Base-by-base conservation (phyloP, 805 yeast species). In the Teunomyces barrocoloradensis region DNA sequence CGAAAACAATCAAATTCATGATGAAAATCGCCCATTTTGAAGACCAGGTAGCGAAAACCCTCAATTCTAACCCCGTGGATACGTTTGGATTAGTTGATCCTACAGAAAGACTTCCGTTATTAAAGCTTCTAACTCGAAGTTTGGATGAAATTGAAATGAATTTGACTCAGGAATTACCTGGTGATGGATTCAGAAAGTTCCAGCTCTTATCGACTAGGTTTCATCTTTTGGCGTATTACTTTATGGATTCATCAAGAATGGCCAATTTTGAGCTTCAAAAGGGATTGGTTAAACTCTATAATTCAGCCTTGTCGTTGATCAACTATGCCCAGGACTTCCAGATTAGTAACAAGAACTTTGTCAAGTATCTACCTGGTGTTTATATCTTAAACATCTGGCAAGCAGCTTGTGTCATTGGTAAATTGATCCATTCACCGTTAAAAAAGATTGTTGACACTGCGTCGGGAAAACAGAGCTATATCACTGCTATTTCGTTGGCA, bases 361-460 rank as follows among this genome's bases (percentile, higher is more conserved):
- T 91, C 59, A 80, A 77, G 56, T 89, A 86, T 58, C 74, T 92
- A 40, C 98, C 99, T 0, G 87, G 87, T 43, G 89, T 88, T 1
- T 85, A 87, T 60, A 80, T 90, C 1, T 73, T 89, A 51, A 82
- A 85, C 42, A 79, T 91, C 25, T 90, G 98, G 96, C 98, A 94
- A 65, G 87, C 96, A 1, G 82, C 96, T 1, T 86, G 90, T 56
- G 82, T 92, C 33, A 81, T 94, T 28, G 87, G 87, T 45, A 84
- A 88, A 57, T 71, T 92, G 42, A 78, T 81, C 6, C 91, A 90
- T 60, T 89, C 97, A 0, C 79, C 89, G 1, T 70, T 89, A 57
- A 77, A 83, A 21, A 71, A 78, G 23, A 77, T 82, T 12, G 60
- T 91, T 12, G 96, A 90, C 65, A 65, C 81, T 29, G 81, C 79